Conservation (phyloP, 345 rosid species). For the Salix suchowensis region DNA sequence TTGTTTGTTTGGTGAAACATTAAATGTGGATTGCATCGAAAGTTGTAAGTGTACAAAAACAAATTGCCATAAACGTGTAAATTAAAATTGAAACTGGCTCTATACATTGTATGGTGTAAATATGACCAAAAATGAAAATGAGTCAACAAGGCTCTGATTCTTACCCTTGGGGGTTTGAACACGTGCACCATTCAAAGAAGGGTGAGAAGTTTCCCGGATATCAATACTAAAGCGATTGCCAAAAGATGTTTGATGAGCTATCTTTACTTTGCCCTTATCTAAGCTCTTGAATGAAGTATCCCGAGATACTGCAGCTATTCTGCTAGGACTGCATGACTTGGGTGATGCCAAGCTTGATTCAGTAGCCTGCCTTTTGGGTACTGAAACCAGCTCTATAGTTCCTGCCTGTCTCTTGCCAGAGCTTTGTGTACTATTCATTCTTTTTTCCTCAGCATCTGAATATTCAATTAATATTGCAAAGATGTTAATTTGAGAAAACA, state of each 20-base stretch:
- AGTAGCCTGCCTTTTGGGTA: constrained; percentile 54
- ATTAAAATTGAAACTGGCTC: not conserved
- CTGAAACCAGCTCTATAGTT: constrained; percentile 41
- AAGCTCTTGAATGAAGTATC: constrained; percentile 23
- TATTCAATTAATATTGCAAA: constrained; percentile 32
- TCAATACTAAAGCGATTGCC: constrained; percentile 38
- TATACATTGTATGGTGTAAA: not conserved
- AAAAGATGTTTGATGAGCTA: constrained; percentile 40
- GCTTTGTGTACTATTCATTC: constrained; percentile 27
- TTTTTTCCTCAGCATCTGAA: constrained; percentile 52
- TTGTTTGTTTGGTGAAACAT: not conserved
- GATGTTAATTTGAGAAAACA: constrained; percentile 5
- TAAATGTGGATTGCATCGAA: not conserved
- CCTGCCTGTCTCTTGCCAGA: constrained; percentile 59
- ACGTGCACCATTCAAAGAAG: constrained; percentile 40
- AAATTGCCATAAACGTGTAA: not conserved
- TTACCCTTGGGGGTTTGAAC: constrained; percentile 61
- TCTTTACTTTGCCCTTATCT: constrained; percentile 55
- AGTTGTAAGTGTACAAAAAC: not conserved
- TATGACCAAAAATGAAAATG: not conserved
- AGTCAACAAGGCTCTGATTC: not conserved
- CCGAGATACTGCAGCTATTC: constrained; percentile 42
- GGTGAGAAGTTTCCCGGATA: constrained; percentile 36
- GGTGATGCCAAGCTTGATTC: constrained; percentile 60
- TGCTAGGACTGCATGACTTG: constrained; percentile 48